Percentiles rank a stretch among this genome's conserved stretches.
Evolutionary conservation across 345 rosid genomes (phyloP).

Genomic region (Euphorbia peplus): DNA sequence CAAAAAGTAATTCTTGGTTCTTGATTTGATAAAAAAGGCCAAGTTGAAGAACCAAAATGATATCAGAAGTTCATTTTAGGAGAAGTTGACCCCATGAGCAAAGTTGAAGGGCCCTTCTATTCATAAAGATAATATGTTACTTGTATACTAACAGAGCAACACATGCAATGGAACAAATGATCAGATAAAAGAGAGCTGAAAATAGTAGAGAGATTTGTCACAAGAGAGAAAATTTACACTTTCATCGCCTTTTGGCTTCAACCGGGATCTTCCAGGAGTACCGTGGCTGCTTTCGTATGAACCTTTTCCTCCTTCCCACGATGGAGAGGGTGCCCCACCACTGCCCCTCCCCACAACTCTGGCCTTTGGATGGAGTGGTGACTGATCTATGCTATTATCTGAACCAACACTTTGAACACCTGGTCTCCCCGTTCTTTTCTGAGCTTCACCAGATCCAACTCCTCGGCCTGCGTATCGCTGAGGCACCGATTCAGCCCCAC

Average conservation of each 20-base stretch:
- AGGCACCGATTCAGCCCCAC: conserved; percentile 29
- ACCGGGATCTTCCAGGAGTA: conserved; percentile 56
- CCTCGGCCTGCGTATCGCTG: conserved; percentile 52
- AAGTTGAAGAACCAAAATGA: too few relatives aligned
- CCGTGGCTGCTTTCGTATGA: conserved; percentile 53
- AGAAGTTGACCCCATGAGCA: too few relatives aligned
- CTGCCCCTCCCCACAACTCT: conserved; percentile 38
- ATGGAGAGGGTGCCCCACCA: conserved; percentile 42
- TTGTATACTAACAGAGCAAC: neutral
- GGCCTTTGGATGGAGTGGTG: conserved; percentile 58
- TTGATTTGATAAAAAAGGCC: too few relatives aligned
- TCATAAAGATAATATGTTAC: neutral
- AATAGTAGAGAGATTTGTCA: neutral
- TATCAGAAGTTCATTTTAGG: too few relatives aligned
- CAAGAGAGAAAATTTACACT: conserved; percentile 43
- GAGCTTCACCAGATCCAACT: conserved; percentile 38
- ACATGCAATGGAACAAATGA: neutral
- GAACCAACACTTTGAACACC: conserved; percentile 38
- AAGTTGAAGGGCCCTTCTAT: too few relatives aligned
- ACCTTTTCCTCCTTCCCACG: conserved; percentile 59
- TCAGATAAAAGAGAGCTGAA: neutral
- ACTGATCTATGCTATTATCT: conserved; percentile 59
- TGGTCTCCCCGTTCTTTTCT: conserved; percentile 42
- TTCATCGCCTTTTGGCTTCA: conserved; percentile 62
- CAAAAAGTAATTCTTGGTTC: too few relatives aligned